Evolutionary conservation across 148 eudicot species (phyloP), one percentile per base, ranked within the genome.

Genomic region (Rhododendron mucronatum): DNA sequence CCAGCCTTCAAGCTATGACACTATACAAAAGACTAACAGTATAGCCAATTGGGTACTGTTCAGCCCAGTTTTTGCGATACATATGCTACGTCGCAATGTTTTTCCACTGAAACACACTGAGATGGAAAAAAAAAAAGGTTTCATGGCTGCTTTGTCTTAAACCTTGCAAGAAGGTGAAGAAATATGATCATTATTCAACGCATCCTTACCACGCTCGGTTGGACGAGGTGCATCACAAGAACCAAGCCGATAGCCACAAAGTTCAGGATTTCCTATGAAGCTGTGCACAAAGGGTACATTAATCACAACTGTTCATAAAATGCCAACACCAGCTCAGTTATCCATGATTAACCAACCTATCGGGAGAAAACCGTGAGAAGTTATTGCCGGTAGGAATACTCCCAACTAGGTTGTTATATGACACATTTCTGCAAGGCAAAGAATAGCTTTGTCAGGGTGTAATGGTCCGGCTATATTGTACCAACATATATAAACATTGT

Each of bases 311-410:
- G 35, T 30, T 65, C 39, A 47, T 51, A 13, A 71, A 16, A 57
- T 67, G 15, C 78, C 26, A 26, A 74, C 50, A 44, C 33, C 83
- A 86, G 82, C 21, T 74, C 45, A 74, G 21, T 82, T 65, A 12
- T 28, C 20, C 61, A 61, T 45, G 50, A 28, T 81, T 47, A 30
- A 73, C 91, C 89, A 73, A 97, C 99, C 99, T 94, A 82, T 94
- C 95, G 5, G 98, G 96, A 13, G 94, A 89, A 84, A 97, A 97
- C 87, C 98, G 91, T 14, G 99, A 93, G 85, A 97, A 97, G 89
- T 97, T 97, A 84, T 95, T 94, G 89, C 93, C 92, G 9, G 94
- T 85, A 21, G 98, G 99, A 82, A 97, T 88, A 86, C 89, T 86
- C 59, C 99, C 99, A 82, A 86, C 87, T 51, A 97, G 92, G 84